Conservation (phyloP, 208 protist species). For the Leishmania aethiopica region DNA sequence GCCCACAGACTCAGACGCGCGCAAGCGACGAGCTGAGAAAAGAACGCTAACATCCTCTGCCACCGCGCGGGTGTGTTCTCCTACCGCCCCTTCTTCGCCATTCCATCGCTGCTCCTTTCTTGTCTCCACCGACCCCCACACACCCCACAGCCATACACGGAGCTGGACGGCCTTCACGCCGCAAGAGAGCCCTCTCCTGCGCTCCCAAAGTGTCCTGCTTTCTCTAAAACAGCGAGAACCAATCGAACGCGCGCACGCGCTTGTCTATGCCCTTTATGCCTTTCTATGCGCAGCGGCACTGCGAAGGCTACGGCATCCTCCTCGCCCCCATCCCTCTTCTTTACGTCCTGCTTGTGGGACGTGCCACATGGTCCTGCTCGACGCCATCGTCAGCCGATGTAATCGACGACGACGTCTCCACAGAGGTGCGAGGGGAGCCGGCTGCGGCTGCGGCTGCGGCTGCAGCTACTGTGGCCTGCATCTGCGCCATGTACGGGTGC, state of each 20-base stretch:
- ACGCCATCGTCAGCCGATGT: neutral
- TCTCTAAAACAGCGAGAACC: neutral
- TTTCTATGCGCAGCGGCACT: neutral
- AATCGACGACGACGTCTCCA: neutral
- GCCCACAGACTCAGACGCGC: neutral
- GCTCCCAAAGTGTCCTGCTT: neutral
- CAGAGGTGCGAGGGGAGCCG: too few species aligned
- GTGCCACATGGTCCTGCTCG: neutral
- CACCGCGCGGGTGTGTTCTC: neutral
- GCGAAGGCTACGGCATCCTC: neutral
- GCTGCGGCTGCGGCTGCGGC: neutral
- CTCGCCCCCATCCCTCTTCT: neutral
- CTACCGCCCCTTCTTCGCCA: slow-evolving; percentile 6
- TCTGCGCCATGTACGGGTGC: slow-evolving; percentile 29
- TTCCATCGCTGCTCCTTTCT: neutral
- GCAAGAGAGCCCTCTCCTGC: neutral
- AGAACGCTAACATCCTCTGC: neutral
- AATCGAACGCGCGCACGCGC: neutral
- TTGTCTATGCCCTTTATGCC: neutral
- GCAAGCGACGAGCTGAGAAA: neutral
- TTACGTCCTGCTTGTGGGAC: neutral
- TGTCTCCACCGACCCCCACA: neutral
- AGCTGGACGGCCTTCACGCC: neutral
- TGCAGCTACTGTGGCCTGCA: slow-evolving; percentile 12
- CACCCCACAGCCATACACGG: neutral